Base-by-base conservation (phyloP, 805 yeast genomes). In the Kodamaea laetipori region DNA sequence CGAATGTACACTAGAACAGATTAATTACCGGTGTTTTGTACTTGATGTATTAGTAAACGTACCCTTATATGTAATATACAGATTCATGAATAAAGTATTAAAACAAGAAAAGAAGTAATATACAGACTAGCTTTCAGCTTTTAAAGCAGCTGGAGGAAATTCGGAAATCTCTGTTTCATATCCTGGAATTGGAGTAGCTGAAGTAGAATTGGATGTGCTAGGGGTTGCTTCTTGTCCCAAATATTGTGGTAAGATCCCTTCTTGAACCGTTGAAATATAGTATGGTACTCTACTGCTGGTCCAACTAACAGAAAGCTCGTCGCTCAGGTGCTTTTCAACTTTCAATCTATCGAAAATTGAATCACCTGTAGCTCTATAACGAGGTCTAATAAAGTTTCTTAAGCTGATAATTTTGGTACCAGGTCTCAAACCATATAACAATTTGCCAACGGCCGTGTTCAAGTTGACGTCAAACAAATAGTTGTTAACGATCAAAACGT, bases 291-390 rank as follows among this genome's bases (percentile, higher is more conserved):
- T 89, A 37, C 86, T 88, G 4, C 83, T 81, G 0, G 96, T 89
- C 97, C 97, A 90, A 37, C 95, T 85, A 6, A 90, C 97, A 33
- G 90, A 79, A 43, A 82, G 80, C 42, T 78, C 76, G 12, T 78
- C 82, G 51, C 89, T 83, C 56, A 77, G 76, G 42, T 62, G 71
- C 52, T 77, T 79, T 43, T 79, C 79, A 4, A 87, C 89, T 32
- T 68, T 68, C 44, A 89, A 69, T 53, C 82, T 72, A 56, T 83
- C 88, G 49, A 88, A 66, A 10, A 87, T 75, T 24, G 80, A 76
- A 39, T 70, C 77, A 45, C 71, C 69, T n/a, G 78, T 67, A 16
- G 86, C 78, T 30, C 79, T 76, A 55, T 84, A 83, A 12, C 94
- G 81, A 2, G 84, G 84, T 2, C 92, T 86, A 27, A 88, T 85